Evolutionary conservation across 208 protist genomes (phyloP).

Genomic region (Leishmania guyanensis): DNA sequence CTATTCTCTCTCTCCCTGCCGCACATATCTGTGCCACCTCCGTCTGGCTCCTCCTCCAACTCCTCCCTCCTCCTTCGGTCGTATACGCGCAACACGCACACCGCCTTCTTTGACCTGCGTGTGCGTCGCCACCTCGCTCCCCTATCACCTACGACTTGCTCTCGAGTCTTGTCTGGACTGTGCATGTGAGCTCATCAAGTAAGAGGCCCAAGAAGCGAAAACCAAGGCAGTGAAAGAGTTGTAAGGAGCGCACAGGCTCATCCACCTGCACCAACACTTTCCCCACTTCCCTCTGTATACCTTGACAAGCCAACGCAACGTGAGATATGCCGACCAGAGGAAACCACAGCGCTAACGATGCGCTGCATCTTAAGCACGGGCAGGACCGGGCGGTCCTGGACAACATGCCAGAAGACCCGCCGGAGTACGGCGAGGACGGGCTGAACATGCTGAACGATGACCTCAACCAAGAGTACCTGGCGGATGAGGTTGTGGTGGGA

Average conservation of each 20-base stretch:
- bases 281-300: neutral
- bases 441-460: constrained; percentile 34
- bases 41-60: neutral
- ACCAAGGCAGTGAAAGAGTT: neutral
- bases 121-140: neutral
- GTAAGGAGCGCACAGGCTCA: neutral
- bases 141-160: neutral
- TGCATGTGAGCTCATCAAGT: neutral
- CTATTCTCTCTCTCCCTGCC: neutral
- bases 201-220: neutral
- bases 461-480: constrained; percentile 17
- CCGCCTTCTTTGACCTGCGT: neutral
- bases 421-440: constrained; percentile 43
- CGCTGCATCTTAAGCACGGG: neutral
- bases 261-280: neutral
- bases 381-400: neutral
- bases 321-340: neutral
- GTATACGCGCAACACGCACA: neutral
- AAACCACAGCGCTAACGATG: neutral
- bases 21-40: neutral
- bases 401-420: constrained; percentile 42
- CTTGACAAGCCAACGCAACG: neutral
- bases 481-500: neutral
- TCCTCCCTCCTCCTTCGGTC: neutral
- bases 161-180: neutral